Conservation (phyloP, 2,329 filamentous ascomycete genomes). For the Zarea fungicola region DNA sequence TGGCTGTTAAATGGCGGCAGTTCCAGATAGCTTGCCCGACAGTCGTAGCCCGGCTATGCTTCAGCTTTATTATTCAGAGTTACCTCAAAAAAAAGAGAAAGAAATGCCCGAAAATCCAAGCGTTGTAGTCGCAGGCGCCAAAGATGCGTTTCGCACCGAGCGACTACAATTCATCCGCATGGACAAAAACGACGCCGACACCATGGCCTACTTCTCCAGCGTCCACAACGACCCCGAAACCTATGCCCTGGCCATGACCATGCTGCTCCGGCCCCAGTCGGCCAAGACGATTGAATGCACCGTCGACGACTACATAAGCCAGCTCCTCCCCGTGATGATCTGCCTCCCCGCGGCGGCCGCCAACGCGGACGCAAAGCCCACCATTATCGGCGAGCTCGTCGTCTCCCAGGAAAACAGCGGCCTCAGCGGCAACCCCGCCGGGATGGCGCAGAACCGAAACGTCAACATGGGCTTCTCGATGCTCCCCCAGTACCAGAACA, state of each 20-base stretch:
- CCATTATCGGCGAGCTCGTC: neutral
- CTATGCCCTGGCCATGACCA: neutral
- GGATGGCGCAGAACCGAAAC: slow-evolving; percentile 6
- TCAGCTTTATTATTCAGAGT: too few species aligned
- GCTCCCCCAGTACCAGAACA: slow-evolving; percentile 26
- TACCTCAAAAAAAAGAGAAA: too few species aligned
- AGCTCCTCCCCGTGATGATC: neutral
- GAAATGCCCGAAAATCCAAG: neutral
- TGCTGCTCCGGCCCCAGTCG: neutral
- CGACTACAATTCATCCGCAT: neutral
- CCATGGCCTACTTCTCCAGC: neutral
- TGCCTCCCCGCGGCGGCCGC: neutral
- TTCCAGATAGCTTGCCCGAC: too few species aligned
- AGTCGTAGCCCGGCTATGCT: too few species aligned
- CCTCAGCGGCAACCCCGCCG: neutral
- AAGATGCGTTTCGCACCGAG: neutral
- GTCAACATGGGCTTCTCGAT: slow-evolving; percentile 32
- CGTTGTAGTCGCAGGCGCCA: neutral
- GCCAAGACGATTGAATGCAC: neutral
- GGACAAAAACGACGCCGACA: neutral
- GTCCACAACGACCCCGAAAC: neutral
- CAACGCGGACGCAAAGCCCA: neutral
- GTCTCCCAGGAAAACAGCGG: too few species aligned
- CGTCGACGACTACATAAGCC: neutral
- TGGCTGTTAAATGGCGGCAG: too few species aligned